A percentile compares a stretch with the other conserved stretches of the same genome.
phyloP scores from a whole-genome alignment of 1,284 basidiomycete genomes.

The Naganishia albida region DNA sequence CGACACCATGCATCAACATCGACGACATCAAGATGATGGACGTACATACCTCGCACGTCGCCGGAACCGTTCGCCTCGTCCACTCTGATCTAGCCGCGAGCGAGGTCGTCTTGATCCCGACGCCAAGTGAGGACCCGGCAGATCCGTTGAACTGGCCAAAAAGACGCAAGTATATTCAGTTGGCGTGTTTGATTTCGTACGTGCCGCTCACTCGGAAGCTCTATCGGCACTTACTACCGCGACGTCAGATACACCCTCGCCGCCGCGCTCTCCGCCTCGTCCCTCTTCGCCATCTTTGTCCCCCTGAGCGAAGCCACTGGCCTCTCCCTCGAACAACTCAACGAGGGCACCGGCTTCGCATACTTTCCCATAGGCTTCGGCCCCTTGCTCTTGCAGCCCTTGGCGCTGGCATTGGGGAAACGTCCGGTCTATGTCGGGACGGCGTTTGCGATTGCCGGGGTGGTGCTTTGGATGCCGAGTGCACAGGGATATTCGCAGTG shows the following conservation, averaged over 20 bases:
- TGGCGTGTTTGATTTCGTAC: constrained; percentile 36
- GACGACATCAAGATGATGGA: neutral
- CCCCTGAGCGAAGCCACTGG: constrained; percentile 38
- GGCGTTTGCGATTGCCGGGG: constrained; percentile 23
- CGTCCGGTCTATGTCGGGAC: constrained; percentile 38
- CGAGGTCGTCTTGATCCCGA: constrained; percentile 37
- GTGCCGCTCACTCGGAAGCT: neutral
- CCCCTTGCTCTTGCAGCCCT: constrained; percentile 36
- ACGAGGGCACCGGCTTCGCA: constrained; percentile 39
- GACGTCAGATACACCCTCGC: constrained; percentile 26
- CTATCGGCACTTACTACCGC: neutral
- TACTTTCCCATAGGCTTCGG: constrained; percentile 39
- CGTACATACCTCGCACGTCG: constrained; percentile 2
- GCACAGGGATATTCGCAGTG: constrained; percentile 35
- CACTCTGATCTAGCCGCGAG: constrained; percentile 4
- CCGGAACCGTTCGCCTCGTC: constrained; percentile 3
- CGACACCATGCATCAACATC: too few species aligned
- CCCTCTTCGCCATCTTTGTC: constrained; percentile 39
- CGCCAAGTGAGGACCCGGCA: constrained; percentile 34
- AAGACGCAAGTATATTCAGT: constrained; percentile 36
- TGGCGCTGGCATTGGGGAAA: constrained; percentile 39
- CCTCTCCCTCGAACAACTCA: constrained; percentile 39
- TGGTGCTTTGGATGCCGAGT: constrained; percentile 36
- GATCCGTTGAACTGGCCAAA: constrained; percentile 41
- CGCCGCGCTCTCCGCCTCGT: constrained; percentile 26